Percentiles rank a stretch among this genome's conserved stretches.
phyloP scores from a whole-genome alignment of 805 yeast genomes.

The Candida nemodendra region DNA sequence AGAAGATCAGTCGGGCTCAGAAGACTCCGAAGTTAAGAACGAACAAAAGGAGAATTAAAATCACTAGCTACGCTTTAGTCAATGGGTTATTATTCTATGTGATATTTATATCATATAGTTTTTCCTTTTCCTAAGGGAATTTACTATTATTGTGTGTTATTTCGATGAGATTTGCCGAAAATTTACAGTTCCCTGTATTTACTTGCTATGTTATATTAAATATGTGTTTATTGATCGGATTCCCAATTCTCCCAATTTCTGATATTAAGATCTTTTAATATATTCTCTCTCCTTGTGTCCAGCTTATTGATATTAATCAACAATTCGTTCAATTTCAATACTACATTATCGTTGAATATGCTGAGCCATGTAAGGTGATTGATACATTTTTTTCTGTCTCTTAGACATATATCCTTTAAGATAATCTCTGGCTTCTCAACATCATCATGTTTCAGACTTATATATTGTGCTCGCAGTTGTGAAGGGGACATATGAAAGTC shows the following conservation, averaged over 20 bases:
- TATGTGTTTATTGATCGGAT: too few relatives aligned
- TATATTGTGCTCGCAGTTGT: constrained; percentile 14
- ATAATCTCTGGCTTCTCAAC: constrained; percentile 11
- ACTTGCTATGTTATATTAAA: too few relatives aligned
- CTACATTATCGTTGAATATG: constrained; percentile 36
- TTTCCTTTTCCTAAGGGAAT: too few relatives aligned
- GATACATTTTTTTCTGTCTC: constrained; percentile 54
- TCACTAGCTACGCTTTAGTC: too few relatives aligned
- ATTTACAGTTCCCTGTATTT: too few relatives aligned
- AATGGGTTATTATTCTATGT: too few relatives aligned
- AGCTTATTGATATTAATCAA: constrained; percentile 20
- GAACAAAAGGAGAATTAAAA: too few relatives aligned
- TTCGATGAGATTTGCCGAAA: too few relatives aligned
- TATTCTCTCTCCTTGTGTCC: constrained; percentile 28
- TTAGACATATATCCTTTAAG: constrained; percentile 40
- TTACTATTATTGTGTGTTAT: too few relatives aligned
- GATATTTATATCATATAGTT: too few relatives aligned
- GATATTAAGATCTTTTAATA: constrained; percentile 39
- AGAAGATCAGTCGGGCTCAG: constrained; percentile 26
- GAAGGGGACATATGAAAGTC: constrained; percentile 11
- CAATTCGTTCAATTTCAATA: constrained; percentile 31
- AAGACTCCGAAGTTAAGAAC: constrained; percentile 25
- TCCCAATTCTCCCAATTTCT: constrained; percentile 33
- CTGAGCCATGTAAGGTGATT: constrained; percentile 43
- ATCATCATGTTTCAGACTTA: constrained; percentile 10